These are phyloP conservation scores for Cadophora luteo-olivacea DNA, from an alignment of 2,329 filamentous ascomycete genomes.

Conservation along the genomic window DNA sequence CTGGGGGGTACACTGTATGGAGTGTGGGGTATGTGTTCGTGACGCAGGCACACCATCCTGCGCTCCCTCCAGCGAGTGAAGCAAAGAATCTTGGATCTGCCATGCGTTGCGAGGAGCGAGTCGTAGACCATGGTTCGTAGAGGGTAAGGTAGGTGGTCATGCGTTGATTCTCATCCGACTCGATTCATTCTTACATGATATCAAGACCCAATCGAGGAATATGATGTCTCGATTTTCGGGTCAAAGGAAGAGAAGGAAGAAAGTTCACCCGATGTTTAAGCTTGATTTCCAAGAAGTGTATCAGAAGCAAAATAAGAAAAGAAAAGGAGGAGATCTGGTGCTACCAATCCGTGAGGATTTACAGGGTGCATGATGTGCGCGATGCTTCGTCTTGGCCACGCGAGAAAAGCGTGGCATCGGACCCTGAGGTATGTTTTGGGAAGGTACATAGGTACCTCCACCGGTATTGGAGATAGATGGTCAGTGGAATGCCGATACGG, in stretches of 20 bases:
- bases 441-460: constrained; percentile 1
- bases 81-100: background rate
- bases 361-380: background rate
- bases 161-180: background rate
- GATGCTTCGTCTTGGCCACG: constrained; percentile 7
- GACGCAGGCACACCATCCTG: too few relatives aligned
- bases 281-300: background rate
- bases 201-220: background rate
- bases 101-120: background rate
- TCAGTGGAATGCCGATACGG: constrained; percentile 5
- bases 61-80: background rate
- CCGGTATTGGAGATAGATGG: background rate
- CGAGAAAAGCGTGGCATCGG: constrained; percentile 11
- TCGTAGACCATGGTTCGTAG: background rate
- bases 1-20: too few relatives aligned
- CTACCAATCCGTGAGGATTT: background rate
- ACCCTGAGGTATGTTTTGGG: constrained; percentile 12
- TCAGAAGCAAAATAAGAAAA: background rate
- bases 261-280: background rate
- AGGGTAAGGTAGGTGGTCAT: background rate
- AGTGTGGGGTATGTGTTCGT: too few relatives aligned
- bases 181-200: background rate
- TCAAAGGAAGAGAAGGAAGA: background rate
- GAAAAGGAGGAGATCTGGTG: background rate
- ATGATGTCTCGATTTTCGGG: background rate